These are phyloP conservation scores for Mycena haematopus DNA, from an alignment of 768 basidiomycete species.

Conservation along the genomic window DNA sequence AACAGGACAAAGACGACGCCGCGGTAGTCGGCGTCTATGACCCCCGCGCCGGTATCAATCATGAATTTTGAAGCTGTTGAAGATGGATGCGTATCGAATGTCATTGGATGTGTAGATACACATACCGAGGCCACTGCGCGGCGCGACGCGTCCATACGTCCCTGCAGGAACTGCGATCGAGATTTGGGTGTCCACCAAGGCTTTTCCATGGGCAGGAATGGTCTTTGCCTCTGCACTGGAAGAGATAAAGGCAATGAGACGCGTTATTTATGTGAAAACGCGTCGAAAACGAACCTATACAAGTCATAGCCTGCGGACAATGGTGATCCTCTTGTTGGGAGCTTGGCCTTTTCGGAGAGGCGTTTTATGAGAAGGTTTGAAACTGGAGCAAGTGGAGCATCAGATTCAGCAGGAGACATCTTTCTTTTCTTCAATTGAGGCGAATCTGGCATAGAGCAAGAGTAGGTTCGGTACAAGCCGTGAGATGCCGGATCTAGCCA, in stretches of 20 bases:
- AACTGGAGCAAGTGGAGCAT: slow-evolving; percentile 44
- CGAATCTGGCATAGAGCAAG: slow-evolving; percentile 35
- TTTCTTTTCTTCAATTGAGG: slow-evolving; percentile 65
- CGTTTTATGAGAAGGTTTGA: slow-evolving; percentile 81
- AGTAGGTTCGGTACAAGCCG: neutral
- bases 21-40: slow-evolving; percentile 96
- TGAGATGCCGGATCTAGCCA: too few relatives aligned
- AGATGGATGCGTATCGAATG: neutral
- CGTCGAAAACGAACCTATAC: slow-evolving; percentile 68
- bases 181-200: slow-evolving; percentile 88
- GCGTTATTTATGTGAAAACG: slow-evolving; percentile 3
- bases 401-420: slow-evolving; percentile 45
- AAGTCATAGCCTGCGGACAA: slow-evolving; percentile 95
- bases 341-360: slow-evolving; percentile 78
- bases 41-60: slow-evolving; percentile 98
- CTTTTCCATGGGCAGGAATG: slow-evolving; percentile 91
- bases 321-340: slow-evolving; percentile 87
- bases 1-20: slow-evolving; percentile 90
- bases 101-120: slow-evolving; percentile 32
- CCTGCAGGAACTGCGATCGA: slow-evolving; percentile 93
- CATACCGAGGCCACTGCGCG: slow-evolving; percentile 92
- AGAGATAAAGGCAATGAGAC: slow-evolving; percentile 13
- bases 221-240: slow-evolving; percentile 82
- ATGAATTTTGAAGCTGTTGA: slow-evolving; percentile 89
- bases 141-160: slow-evolving; percentile 96